Percentiles rank a stretch among this genome's conserved stretches.
These are phyloP conservation scores for Calonectria pteridis DNA, from an alignment of 2,329 filamentous ascomycete species.

Conservation along the genomic window DNA sequence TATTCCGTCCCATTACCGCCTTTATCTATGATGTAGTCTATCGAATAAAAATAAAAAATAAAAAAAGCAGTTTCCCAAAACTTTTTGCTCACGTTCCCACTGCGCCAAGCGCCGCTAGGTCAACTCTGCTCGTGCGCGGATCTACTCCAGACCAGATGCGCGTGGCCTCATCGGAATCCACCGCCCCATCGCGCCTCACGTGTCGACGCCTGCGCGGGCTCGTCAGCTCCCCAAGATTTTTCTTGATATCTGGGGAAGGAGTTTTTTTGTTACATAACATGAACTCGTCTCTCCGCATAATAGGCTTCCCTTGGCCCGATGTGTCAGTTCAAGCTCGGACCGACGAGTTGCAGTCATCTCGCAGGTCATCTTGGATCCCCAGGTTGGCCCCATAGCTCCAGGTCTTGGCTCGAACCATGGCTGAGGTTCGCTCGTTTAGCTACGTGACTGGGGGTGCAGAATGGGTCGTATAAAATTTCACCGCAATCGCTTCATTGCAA, in stretches of 20 bases:
- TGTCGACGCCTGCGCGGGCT: slow-evolving; percentile 20
- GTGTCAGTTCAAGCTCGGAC: slow-evolving; percentile 24
- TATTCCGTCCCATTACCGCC: neutral
- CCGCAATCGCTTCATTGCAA: neutral
- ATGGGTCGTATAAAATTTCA: neutral
- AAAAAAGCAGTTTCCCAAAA: neutral
- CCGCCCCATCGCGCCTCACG: slow-evolving; percentile 26
- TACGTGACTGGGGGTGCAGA: neutral
- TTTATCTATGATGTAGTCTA: neutral
- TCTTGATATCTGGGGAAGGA: slow-evolving; percentile 32
- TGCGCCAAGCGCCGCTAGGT: slow-evolving; percentile 13
- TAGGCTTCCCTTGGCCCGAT: slow-evolving; percentile 33
- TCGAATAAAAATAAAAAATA: neutral
- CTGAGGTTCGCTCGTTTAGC: neutral
- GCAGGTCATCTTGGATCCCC: slow-evolving; percentile 5
- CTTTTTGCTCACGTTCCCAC: neutral
- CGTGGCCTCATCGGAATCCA: slow-evolving; percentile 30
- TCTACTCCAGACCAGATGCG: slow-evolving; percentile 26
- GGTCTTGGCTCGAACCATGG: slow-evolving; percentile 6
- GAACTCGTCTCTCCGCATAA: slow-evolving; percentile 32
- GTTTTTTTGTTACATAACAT: slow-evolving; percentile 33
- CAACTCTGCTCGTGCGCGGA: slow-evolving; percentile 19
- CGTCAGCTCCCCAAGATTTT: slow-evolving; percentile 12
- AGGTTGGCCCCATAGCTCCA: slow-evolving; percentile 5
- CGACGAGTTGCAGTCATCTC: slow-evolving; percentile 9